Evolutionary conservation across 352 stramenopile species (phyloP).

Genomic region (Phytophthora pseudosyringae): DNA sequence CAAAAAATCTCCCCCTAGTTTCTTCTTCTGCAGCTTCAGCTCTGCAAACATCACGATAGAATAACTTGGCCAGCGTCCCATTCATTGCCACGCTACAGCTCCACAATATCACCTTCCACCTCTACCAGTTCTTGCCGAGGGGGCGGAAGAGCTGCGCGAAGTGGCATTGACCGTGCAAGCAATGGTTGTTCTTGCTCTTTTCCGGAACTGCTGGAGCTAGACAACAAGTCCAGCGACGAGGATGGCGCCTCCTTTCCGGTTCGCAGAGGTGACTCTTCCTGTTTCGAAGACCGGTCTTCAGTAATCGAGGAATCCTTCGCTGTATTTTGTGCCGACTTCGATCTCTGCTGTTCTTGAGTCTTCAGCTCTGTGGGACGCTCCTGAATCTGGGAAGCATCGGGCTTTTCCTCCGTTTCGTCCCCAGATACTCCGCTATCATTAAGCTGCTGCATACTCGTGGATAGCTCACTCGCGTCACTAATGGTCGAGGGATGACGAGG

Average conservation of each 20-base stretch:
- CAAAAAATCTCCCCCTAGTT: conserved; percentile 1
- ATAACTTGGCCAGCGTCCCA: conserved; percentile 15
- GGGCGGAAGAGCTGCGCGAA: conserved; percentile 39
- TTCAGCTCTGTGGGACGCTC: conserved; percentile 6
- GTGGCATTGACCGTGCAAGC: conserved; percentile 40
- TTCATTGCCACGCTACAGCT: conserved; percentile 38
- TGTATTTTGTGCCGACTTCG: conserved; percentile 1
- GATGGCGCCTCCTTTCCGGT: conserved; percentile 7
- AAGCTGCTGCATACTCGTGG: conserved; percentile 36
- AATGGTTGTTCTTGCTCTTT: conserved; percentile 35
- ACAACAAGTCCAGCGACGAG: conserved; percentile 19
- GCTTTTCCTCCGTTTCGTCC: conserved; percentile 41
- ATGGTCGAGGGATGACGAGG: conserved; percentile 31
- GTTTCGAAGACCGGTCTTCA: not conserved
- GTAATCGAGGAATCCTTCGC: not conserved
- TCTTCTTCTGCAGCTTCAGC: not conserved
- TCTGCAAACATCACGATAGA: conserved; percentile 22
- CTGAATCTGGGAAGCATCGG: conserved; percentile 13
- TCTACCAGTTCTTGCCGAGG: conserved; percentile 56
- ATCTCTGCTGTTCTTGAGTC: conserved; percentile 7
- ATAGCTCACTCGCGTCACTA: conserved; percentile 41
- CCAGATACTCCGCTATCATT: conserved; percentile 32
- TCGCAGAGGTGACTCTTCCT: conserved; percentile 1
- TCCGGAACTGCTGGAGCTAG: conserved; percentile 17
- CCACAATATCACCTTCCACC: conserved; percentile 69